Evolutionary conservation across 345 rosid genomes (phyloP).

Genomic region (Syzygium oleosum): DNA sequence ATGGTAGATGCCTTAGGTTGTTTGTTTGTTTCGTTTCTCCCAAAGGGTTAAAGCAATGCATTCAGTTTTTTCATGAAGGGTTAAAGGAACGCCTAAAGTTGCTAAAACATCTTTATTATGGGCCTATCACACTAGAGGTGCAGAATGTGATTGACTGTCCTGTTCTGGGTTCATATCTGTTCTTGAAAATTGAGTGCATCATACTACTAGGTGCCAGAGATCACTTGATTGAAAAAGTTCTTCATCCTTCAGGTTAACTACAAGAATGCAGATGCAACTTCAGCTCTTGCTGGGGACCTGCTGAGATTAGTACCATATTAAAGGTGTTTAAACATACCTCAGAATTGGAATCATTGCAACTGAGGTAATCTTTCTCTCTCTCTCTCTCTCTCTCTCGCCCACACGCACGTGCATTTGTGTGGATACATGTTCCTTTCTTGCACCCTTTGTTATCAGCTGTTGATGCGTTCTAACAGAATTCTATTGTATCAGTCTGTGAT

Average conservation of each 20-base stretch:
- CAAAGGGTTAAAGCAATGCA: background rate
- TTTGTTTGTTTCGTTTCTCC: background rate
- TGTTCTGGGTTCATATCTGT: background rate
- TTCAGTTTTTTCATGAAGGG: background rate
- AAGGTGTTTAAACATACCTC: background rate
- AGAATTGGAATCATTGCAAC: background rate
- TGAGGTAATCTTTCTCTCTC: background rate
- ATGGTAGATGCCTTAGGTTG: background rate
- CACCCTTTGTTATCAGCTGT: background rate
- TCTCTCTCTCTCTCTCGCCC: background rate
- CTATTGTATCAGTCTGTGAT: background rate
- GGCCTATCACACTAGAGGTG: background rate
- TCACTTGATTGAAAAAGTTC: background rate
- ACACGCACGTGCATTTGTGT: background rate
- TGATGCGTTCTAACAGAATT: background rate
- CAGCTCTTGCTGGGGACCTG: background rate
- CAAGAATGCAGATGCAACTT: slow-evolving; percentile 5
- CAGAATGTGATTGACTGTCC: background rate
- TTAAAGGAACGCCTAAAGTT: background rate
- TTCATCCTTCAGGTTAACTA: slow-evolving; percentile 1
- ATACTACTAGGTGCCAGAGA: background rate
- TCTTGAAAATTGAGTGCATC: background rate
- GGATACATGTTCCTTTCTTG: background rate
- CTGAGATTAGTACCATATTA: background rate
- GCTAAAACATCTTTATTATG: background rate